These are phyloP conservation scores for Candida montana DNA, from an alignment of 805 yeast genomes.

Conservation along the genomic window DNA sequence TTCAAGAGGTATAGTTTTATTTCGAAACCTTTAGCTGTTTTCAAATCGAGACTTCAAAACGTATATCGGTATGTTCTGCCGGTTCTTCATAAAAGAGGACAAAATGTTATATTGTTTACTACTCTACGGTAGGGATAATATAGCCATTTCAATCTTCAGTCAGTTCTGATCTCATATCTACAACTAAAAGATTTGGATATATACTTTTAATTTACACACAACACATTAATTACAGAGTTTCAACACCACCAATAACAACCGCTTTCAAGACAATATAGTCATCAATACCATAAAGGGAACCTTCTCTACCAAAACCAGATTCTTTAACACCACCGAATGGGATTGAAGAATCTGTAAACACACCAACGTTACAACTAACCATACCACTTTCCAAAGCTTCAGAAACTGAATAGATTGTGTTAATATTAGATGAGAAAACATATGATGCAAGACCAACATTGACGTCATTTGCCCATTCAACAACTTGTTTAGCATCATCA, in stretches of 20 bases:
- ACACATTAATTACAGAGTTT: slow-evolving; percentile 6
- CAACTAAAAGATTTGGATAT: too few species aligned
- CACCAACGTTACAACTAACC: slow-evolving; percentile 58
- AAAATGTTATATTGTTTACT: too few species aligned
- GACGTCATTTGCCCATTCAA: slow-evolving; percentile 48
- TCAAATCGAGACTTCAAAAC: too few species aligned
- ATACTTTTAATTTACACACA: too few species aligned
- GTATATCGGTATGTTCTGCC: too few species aligned
- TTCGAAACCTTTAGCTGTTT: too few species aligned
- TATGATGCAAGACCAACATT: slow-evolving; percentile 57
- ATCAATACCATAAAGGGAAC: slow-evolving; percentile 55
- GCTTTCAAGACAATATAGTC: slow-evolving; percentile 53
- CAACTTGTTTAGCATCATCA: slow-evolving; percentile 48
- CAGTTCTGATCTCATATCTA: too few species aligned
- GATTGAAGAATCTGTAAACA: slow-evolving; percentile 49
- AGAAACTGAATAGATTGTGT: slow-evolving; percentile 45
- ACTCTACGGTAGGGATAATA: too few species aligned
- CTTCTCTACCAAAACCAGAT: slow-evolving; percentile 70
- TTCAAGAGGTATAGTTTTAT: too few species aligned
- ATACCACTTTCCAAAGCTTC: slow-evolving; percentile 60
- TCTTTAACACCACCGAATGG: slow-evolving; percentile 64
- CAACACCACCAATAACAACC: slow-evolving; percentile 40
- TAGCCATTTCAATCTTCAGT: too few species aligned
- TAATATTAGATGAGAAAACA: slow-evolving; percentile 47
- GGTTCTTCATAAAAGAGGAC: too few species aligned